These are phyloP conservation scores for Fusarium sp. DNA, from an alignment of 2,329 filamentous ascomycete genomes.

Conservation along the genomic window DNA sequence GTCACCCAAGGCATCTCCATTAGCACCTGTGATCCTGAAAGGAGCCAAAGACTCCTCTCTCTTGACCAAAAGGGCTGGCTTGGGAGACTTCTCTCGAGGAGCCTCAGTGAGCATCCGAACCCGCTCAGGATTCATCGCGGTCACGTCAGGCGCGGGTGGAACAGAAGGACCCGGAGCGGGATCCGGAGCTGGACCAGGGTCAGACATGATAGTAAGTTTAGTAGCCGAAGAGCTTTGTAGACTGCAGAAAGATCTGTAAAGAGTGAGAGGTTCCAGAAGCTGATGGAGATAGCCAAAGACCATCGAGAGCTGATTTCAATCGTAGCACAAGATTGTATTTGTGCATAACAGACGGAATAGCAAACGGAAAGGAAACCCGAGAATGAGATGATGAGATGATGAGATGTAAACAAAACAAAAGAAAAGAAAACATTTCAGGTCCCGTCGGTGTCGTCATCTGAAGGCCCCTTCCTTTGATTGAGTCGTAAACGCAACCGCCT, in stretches of 20 bases:
- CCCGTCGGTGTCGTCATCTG: neutral
- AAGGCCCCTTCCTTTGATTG: neutral
- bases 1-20: constrained; percentile 29
- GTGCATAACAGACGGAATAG: neutral
- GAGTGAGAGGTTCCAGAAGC: no score
- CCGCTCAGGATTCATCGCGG: constrained; percentile 43
- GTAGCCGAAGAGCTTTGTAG: neutral
- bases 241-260: neutral
- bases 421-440: neutral
- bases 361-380: neutral
- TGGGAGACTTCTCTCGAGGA: constrained; percentile 12
- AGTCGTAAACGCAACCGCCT: neutral
- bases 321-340: neutral
- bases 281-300: neutral
- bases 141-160: constrained; percentile 3
- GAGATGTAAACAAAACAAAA: neutral
- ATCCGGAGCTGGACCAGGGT: neutral
- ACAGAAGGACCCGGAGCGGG: neutral
- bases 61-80: constrained; percentile 2
- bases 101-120: constrained; percentile 35
- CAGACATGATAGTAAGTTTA: neutral
- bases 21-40: constrained; percentile 22
- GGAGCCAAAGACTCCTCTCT: neutral
- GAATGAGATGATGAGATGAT: neutral
- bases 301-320: neutral